Evolutionary conservation across 768 basidiomycete genomes (phyloP), one percentile per base, ranked within the genome.

Genomic region (Leccinum subgranulosum): DNA sequence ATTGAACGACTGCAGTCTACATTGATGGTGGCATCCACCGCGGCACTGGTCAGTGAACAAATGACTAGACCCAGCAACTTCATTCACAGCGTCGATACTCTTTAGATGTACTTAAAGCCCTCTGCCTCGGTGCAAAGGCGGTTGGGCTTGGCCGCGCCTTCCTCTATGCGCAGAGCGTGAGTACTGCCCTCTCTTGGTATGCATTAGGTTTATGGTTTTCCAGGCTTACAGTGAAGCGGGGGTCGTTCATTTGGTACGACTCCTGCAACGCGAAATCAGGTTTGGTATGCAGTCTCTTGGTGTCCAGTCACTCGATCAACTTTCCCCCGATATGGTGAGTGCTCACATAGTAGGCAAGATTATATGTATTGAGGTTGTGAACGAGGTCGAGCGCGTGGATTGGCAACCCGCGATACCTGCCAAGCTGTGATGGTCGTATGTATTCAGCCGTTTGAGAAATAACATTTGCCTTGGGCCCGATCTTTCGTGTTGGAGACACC

Each of bases 131-230:
- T 9, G 94, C 94, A 4, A 86, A 74, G 60, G 91, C 88, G 6
- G 91, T 94, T 14, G 94, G 94, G 3, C 74, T 97, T 33, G 94
- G 94, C 3, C 79, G 94, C 15, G 80, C 89, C 15, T 91, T 94
- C 77, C 78, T 97, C 11, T 96, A 90, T 65, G 92, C 88, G 2
- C 87, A 91, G 73, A 88, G 88, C 64, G 90, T 90, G 71, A 66
- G 81, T 67, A 9, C 11, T 39, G 28, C 29, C 43, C 6, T 29
- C 53, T 17, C 45, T 8, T 17, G 12, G 19, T 23, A 28, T 46
- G 23, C 39, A 21, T 61, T 49, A 12, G 17, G 28, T 54, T 61
- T 12, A 70, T 28, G 2, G n/a, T 28, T 19, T 29, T 17, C 25
- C 39, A 91, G 88, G 88, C 87, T 11, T 92, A 92, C 61, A 90